Evolutionary conservation across 768 basidiomycete genomes (phyloP).

Genomic region (Lepiota venenata): DNA sequence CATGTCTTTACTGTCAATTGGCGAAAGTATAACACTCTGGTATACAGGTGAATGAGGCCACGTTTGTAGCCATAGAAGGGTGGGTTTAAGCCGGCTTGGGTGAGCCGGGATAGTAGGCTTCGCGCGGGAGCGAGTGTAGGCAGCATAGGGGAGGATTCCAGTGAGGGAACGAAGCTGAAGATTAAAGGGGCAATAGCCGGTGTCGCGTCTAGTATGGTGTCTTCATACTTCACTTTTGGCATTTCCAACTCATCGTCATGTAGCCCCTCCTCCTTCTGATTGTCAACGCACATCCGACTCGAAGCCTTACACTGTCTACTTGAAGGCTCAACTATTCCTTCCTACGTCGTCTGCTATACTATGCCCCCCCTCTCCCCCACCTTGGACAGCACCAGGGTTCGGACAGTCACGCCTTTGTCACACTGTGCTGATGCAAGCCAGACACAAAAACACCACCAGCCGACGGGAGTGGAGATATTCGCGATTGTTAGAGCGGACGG

Average conservation of each 20-base stretch:
- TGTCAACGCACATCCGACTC: slow-evolving; percentile 17
- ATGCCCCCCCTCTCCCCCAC: no score
- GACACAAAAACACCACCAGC: no score
- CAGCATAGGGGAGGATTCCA: slow-evolving; percentile 17
- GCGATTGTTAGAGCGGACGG: no score
- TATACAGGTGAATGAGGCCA: slow-evolving; percentile 60
- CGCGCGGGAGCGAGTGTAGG: neutral
- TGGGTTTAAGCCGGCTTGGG: slow-evolving; percentile 36
- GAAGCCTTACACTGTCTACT: slow-evolving; percentile 39
- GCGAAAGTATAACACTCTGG: slow-evolving; percentile 57
- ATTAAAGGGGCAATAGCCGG: slow-evolving; percentile 37
- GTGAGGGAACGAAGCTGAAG: slow-evolving; percentile 16
- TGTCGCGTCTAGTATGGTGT: slow-evolving; percentile 36
- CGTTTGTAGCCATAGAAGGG: slow-evolving; percentile 55
- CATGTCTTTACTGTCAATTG: slow-evolving; percentile 60
- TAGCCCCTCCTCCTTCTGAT: slow-evolving; percentile 47
- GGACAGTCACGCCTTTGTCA: no score
- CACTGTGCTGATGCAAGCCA: no score
- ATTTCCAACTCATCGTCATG: neutral
- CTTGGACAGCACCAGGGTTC: no score
- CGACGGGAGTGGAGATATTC: no score
- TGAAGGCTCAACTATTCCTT: slow-evolving; percentile 45
- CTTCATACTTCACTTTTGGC: slow-evolving; percentile 11
- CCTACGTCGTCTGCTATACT: slow-evolving; percentile 14
- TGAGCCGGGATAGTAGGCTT: slow-evolving; percentile 1